phyloP scores from a whole-genome alignment of 2,329 filamentous ascomycete species.

The Dendrostoma leiphaemia region DNA sequence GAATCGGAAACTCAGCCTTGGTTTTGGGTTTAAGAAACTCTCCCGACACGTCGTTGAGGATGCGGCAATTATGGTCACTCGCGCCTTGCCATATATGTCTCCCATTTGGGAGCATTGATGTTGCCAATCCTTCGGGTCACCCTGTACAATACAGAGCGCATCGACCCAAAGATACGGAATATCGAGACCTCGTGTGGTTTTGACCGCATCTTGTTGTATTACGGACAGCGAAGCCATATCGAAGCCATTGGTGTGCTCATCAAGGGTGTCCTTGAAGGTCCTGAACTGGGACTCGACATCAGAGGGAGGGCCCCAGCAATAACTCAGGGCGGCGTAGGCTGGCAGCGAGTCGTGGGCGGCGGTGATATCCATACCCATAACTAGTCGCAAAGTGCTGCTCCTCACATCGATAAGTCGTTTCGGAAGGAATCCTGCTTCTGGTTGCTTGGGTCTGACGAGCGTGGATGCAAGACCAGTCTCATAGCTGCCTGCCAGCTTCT shows the following conservation, averaged over 20 bases:
- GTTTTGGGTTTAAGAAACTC: neutral
- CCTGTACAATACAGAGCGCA: neutral
- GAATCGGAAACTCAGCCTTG: neutral
- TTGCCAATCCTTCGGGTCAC: neutral
- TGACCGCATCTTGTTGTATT: neutral
- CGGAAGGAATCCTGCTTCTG: no score
- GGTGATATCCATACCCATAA: neutral
- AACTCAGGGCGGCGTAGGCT: neutral
- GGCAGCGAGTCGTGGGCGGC: neutral
- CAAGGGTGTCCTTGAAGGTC: neutral
- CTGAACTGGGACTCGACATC: neutral
- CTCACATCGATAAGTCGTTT: neutral
- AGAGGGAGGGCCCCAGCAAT: slow-evolving; percentile 1
- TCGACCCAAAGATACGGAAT: slow-evolving; percentile 5
- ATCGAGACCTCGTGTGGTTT: neutral
- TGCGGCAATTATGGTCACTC: neutral
- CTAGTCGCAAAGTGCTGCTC: neutral
- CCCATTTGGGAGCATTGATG: neutral
- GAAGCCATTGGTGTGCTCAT: neutral
- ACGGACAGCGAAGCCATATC: neutral
- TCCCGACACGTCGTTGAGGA: neutral
- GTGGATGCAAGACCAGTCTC: no score
- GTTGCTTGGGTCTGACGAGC: no score
- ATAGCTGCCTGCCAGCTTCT: no score
- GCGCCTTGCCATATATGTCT: neutral